phyloP scores from a whole-genome alignment of 2,329 filamentous ascomycete species.

The Paraphoma sp. region DNA sequence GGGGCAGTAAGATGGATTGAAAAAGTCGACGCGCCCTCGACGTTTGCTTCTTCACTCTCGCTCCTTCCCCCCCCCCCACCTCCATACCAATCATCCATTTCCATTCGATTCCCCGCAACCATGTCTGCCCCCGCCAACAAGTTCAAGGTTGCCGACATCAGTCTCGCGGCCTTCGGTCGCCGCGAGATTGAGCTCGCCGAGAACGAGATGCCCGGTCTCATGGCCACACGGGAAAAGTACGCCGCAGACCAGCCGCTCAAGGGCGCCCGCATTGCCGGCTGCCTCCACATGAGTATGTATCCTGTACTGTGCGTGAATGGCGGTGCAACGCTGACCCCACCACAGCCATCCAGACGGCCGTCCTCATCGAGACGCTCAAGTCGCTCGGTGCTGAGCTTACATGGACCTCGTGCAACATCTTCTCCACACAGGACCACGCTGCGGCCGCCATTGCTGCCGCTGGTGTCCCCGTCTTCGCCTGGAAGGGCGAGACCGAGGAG shows the following conservation, averaged over 20 bases:
- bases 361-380: constrained; percentile 97
- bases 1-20: constrained; percentile 8
- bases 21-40: constrained; percentile 7
- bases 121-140: constrained; percentile 83
- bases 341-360: constrained; percentile 92
- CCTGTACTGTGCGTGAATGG: neutral
- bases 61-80: constrained; percentile 19
- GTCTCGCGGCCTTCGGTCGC: constrained; percentile 96
- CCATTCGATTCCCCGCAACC: constrained; percentile 41
- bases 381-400: constrained; percentile 97
- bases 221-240: constrained; percentile 93
- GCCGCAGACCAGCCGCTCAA: constrained; percentile 89
- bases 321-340: constrained; percentile 11
- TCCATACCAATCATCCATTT: constrained; percentile 12
- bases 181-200: constrained; percentile 99
- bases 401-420: constrained; percentile 99
- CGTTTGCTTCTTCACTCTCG: constrained; percentile 12
- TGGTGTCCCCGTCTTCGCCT: constrained; percentile 86
- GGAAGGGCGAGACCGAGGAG: constrained; percentile 96
- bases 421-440: constrained; percentile 98
- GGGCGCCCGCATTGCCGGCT: constrained; percentile 95
- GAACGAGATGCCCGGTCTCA: constrained; percentile 91
- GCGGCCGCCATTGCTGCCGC: constrained; percentile 94
- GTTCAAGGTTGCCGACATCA: constrained; percentile 98
- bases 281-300: constrained; percentile 87